phyloP scores from a whole-genome alignment of 208 protist species.

The Entamoeba moshkovskii region DNA sequence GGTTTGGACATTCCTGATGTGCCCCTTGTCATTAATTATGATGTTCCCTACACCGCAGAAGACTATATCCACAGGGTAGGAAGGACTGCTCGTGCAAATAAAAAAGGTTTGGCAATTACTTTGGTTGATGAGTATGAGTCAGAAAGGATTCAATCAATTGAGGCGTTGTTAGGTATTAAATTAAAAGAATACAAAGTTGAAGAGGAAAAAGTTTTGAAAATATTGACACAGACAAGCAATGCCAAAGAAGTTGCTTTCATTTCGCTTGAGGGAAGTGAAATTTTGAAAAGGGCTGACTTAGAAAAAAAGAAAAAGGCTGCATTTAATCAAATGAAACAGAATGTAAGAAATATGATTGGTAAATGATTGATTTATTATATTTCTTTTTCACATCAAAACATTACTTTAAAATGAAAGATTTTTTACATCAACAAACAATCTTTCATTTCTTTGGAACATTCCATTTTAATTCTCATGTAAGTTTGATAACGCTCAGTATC shows the following conservation, averaged over 20 bases:
- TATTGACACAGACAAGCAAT: neutral
- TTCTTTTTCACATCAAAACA: neutral
- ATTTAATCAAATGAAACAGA: neutral
- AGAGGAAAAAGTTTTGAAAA: neutral
- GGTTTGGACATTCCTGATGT: constrained; percentile 90
- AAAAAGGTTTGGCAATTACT: neutral
- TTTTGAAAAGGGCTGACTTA: neutral
- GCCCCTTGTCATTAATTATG: constrained; percentile 86
- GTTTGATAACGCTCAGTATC: too few relatives aligned
- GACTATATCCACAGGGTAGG: constrained; percentile 12
- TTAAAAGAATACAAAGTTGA: neutral
- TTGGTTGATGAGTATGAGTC: neutral
- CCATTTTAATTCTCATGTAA: too few relatives aligned
- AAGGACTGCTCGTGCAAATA: constrained; percentile 26
- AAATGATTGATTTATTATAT: neutral
- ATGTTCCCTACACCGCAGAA: constrained; percentile 54
- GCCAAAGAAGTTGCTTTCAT: neutral
- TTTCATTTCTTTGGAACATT: too few relatives aligned
- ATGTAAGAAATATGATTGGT: too few relatives aligned
- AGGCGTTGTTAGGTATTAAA: neutral
- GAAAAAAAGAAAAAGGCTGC: neutral
- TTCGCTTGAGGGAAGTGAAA: neutral
- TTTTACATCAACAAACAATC: too few relatives aligned
- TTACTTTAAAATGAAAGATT: neutral
- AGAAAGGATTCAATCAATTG: neutral